phyloP scores from a whole-genome alignment of 768 basidiomycete species.

The Sporobolomyces roseus region DNA sequence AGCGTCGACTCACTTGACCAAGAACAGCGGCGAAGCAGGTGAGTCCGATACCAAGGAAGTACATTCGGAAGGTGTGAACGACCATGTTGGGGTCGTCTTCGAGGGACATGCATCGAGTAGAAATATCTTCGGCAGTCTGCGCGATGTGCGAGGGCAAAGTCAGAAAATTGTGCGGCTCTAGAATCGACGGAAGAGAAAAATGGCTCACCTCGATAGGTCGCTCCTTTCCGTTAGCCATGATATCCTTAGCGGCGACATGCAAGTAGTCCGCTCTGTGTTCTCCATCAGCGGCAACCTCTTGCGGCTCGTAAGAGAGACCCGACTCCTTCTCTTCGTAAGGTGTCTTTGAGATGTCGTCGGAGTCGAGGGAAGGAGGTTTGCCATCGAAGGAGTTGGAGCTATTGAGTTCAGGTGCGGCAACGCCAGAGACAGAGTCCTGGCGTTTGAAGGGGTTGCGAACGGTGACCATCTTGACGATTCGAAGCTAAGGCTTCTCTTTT shows the following conservation, averaged over 20 bases:
- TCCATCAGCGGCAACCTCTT: constrained; percentile 6
- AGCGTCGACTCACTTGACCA: constrained; percentile 29
- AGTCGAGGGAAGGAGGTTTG: constrained; percentile 9
- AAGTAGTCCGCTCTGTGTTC: constrained; percentile 13
- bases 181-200: not conserved
- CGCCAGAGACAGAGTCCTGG: constrained; percentile 23
- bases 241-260: constrained; percentile 14
- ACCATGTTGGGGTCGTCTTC: constrained; percentile 38
- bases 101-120: constrained; percentile 39
- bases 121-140: constrained; percentile 36
- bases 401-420: constrained; percentile 16
- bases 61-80: constrained; percentile 46
- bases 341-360: constrained; percentile 3
- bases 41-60: constrained; percentile 46
- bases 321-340: constrained; percentile 32
- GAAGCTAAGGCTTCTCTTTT: not conserved
- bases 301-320: not conserved
- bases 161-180: too few species aligned
- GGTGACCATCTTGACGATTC: not conserved
- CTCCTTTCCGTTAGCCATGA: constrained; percentile 40
- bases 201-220: constrained; percentile 38
- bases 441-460: constrained; percentile 34
- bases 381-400: too few species aligned
- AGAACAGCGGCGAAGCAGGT: constrained; percentile 46
- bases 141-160: not conserved